Conservation (phyloP, 768 basidiomycete genomes). For the Pleurotus citrinopileatus region DNA sequence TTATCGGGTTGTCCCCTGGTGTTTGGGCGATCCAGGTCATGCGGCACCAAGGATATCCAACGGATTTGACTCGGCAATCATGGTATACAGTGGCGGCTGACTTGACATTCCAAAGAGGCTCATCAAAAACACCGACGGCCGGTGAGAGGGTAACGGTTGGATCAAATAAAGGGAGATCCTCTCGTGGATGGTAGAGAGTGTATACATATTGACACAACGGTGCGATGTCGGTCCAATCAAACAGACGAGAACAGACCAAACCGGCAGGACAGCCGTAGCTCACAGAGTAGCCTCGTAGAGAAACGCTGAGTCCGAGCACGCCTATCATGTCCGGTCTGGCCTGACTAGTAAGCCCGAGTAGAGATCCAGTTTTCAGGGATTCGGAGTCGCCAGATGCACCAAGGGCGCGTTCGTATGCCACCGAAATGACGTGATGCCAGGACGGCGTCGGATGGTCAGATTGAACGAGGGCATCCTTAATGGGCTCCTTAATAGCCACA, state of each 20-base stretch:
- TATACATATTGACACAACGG: slow-evolving; percentile 10
- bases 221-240: slow-evolving; percentile 3
- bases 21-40: slow-evolving; percentile 5
- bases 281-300: not conserved
- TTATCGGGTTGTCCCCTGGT: not conserved
- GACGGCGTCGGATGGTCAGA: no score
- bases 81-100: not conserved
- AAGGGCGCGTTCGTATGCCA: no score
- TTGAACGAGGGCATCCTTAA: no score
- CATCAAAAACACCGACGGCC: not conserved
- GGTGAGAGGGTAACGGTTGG: slow-evolving; percentile 1
- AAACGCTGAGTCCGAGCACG: slow-evolving; percentile 1
- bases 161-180: slow-evolving; percentile 7
- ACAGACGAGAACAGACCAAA: not conserved
- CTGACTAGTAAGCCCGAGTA: not conserved
- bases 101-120: slow-evolving; percentile 6
- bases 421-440: no score
- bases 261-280: slow-evolving; percentile 9
- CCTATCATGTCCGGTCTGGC: slow-evolving; percentile 11
- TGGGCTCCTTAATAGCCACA: no score
- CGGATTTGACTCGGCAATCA: slow-evolving; percentile 5
- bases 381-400: no score
- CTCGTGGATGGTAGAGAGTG: slow-evolving; percentile 7
- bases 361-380: no score
- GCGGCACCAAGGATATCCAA: slow-evolving; percentile 5